Base-by-base conservation (phyloP, 257 asterid species). In the Solanum sejunctum region DNA sequence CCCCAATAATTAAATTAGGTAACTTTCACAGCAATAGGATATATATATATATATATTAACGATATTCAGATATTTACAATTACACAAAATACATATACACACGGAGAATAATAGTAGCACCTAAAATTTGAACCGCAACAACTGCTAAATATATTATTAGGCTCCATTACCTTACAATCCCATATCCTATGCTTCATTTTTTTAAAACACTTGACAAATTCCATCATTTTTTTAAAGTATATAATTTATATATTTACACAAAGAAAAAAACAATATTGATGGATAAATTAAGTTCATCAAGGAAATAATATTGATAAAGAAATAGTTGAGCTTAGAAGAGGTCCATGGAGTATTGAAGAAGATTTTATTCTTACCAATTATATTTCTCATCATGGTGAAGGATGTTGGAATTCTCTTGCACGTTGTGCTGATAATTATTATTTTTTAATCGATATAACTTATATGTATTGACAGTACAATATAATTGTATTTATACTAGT, bases 351-450 rank as follows among this genome's bases (percentile, higher is more conserved):
- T 1, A 93, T 91, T 77, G 82, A 77, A 52, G 82, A 77, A 77
- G 64, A 77, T 77, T 51, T 52, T 3, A 77, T 63, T 52, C 93
- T 94, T 39, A 91, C 91, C 87, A 93, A 95, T 81, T 90, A 92
- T 85, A 88, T 95, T 80, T 93, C 97, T 56, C 94, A 86, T 54
- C 95, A 95, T 21, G 98, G 98, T 3, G 98, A 95, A 88, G 98
- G 98, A 51, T 94, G 98, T 11, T 95, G 98, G 98, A 95, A 95
- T 71, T 92, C 98, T 52, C 97, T 93, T 0, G 95, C 98, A 69
- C 93, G 92, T 4, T 92, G 82, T 28, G 94, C 98, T 20, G 98
- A 98, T 95, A 32, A 32, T 32, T 32, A 32, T 32, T 32, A 32
- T 32, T 32, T 28, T 32, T 32, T 32, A 32, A 32, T 32, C 3